Conservation (phyloP, 306 rosid genomes). For the Cucurbita moschata region DNA sequence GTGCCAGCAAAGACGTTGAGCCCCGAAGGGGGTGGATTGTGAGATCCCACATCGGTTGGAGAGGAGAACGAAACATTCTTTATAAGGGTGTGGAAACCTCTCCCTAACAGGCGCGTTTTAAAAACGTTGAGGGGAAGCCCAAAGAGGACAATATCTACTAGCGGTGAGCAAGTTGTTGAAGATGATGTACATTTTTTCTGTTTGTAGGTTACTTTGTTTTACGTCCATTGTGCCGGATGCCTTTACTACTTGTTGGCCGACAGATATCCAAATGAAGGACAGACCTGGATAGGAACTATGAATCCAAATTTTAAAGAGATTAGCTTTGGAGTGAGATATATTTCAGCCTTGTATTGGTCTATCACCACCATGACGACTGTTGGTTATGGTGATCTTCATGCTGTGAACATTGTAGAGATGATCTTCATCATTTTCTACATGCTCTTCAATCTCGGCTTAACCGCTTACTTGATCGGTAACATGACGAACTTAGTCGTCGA, state of each 20-base stretch:
- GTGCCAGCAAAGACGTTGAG: too few relatives aligned
- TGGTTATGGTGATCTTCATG: slow-evolving; percentile 92
- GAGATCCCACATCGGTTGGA: too few relatives aligned
- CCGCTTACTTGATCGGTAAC: slow-evolving; percentile 95
- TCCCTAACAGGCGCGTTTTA: too few relatives aligned
- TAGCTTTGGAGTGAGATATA: slow-evolving; percentile 49
- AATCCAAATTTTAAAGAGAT: slow-evolving; percentile 57
- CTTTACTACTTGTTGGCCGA: slow-evolving; percentile 76
- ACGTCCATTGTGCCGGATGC: slow-evolving; percentile 78
- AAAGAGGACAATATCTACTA: too few relatives aligned
- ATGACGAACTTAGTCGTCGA: slow-evolving; percentile 92
- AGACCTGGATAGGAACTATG: slow-evolving; percentile 77
- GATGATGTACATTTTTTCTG: background rate
- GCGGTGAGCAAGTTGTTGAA: background rate
- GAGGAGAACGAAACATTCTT: too few relatives aligned
- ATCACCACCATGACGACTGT: slow-evolving; percentile 90
- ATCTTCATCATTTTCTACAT: slow-evolving; percentile 72
- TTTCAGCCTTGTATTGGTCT: slow-evolving; percentile 83
- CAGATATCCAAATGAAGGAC: slow-evolving; percentile 43
- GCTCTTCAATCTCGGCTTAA: slow-evolving; percentile 89
- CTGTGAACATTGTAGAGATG: slow-evolving; percentile 69
- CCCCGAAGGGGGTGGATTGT: too few relatives aligned
- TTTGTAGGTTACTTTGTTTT: slow-evolving; percentile 54
- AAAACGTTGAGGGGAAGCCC: too few relatives aligned
- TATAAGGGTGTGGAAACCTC: too few relatives aligned